Evolutionary conservation across 306 rosid species (phyloP), one percentile per base, ranked within the genome.

Genomic region (Alnus rubra): DNA sequence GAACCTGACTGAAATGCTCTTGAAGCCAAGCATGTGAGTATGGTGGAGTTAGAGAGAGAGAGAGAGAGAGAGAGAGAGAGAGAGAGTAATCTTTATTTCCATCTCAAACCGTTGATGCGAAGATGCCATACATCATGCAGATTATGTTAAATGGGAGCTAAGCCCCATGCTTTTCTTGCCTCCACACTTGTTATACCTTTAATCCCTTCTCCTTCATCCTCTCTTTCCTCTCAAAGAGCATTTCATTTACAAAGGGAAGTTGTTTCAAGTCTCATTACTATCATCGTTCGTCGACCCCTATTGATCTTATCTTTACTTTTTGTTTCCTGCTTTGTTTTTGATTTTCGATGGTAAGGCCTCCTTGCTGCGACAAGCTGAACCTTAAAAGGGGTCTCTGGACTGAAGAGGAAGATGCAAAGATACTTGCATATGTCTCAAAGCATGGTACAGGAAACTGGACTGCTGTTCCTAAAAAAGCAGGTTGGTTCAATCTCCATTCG

Each of bases 111-210:
- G 82, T 84, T 80, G 60, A 75, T 81, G 79, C 71, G 75, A 82
- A 77, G 80, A 73, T 75, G 74, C 47, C 73, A 82, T 76, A 74
- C 63, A 81, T 88, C 95, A 86, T 88, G 88, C 89, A 88, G 81
- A 88, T 82, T 74, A 80, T 82, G 91, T 87, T 92, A 83, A 85
- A 86, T 83, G 82, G 78, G 79, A 85, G 85, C 82, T 42, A 82
- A 70, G 54, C 51, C 76, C 39, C 96, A 91, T 83, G 87, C 97
- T 85, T 92, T 87, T 85, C 87, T 77, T 90, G 97, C 95, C 82
- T 94, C 82, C 85, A 83, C 79, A 49, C 88, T 80, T 87, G 81
- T 81, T 69, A 81, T 81, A 87, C 93, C 88, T 86, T 88, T 84
- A 84, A 90, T 86, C 87, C 76, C 81, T 73, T 73, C 83, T 68